Evolutionary conservation across 768 basidiomycete genomes (phyloP), one percentile per base, ranked within the genome.

Genomic region (Naganishia vaughanmartiniae): DNA sequence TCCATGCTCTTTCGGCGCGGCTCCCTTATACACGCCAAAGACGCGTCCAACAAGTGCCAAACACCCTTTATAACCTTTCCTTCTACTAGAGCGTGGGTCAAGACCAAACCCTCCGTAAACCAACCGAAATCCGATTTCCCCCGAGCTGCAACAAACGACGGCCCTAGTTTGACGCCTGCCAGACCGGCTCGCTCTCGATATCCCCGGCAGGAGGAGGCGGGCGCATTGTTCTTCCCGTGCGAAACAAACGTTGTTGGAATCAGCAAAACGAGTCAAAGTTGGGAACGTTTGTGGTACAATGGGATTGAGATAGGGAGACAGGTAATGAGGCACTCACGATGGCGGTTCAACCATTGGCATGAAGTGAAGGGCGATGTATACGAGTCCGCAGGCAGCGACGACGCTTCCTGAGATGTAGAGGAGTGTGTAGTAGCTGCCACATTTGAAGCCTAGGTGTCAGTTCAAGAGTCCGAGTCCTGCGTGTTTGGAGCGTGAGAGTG

Each of bases 341-440:
- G 81, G 81, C 17, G 78, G 70, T 56, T 80, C 80, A 26, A 81
- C 70, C 48, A 77, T 69, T 9, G 77, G 77, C 28, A 81, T 58
- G 65, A 80, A 81, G 66, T 81, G 72, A 15, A 81, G 70, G 0
- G 36, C 79, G 71, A 81, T 73, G 70, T 77, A 81, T 5, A 69
- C 77, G 3, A 81, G 55, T 7, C 81, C 81, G 24, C 76, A 75
- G 42, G 76, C 33, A 6, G 80, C 81, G 28, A 80, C 77, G 34
- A 80, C 72, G 4, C 76, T 72, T 15, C 80, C 81, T 65, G 78
- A 79, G 68, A 80, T 69, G 69, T 81, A 81, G 4, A 79, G 75
- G 53, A 81, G 73, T 45, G 78, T 78, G 70, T 79, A 79, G 72
- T 80, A 79, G 74, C 79, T 80, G 66, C 6, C 15, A 15, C 14